Conservation (phyloP, 2,329 filamentous ascomycete genomes). For the Alternaria ventricosa region DNA sequence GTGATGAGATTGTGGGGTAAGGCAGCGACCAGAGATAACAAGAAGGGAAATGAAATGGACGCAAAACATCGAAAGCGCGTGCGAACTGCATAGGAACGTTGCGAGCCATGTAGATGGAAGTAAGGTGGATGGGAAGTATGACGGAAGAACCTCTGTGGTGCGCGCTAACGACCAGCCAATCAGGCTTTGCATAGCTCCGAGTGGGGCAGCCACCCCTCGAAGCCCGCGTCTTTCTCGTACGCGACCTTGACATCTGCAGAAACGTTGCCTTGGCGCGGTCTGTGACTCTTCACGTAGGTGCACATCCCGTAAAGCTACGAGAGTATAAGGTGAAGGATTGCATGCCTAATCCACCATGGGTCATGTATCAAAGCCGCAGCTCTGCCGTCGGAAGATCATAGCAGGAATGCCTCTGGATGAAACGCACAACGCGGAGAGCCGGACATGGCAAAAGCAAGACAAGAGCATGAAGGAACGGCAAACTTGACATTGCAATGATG, state of each 20-base stretch:
- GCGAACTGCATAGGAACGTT: neutral
- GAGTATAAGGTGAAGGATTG: too few species aligned
- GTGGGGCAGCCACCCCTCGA: neutral
- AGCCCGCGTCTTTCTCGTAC: neutral
- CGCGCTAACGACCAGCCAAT: neutral
- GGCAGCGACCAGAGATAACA: too few species aligned
- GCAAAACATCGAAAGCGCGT: too few species aligned
- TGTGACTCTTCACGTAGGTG: too few species aligned
- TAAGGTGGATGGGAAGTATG: neutral
- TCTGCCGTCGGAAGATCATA: too few species aligned
- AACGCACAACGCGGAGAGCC: neutral
- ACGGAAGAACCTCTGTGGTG: neutral
- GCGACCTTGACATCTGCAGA: neutral
- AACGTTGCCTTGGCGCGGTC: too few species aligned
- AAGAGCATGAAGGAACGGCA: neutral
- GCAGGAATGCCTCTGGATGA: neutral
- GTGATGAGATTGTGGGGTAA: accelerated
- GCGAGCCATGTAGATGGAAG: neutral
- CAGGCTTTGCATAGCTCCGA: neutral
- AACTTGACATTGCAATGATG: neutral
- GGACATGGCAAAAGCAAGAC: neutral
- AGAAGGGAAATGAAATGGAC: too few species aligned
- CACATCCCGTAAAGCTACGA: too few species aligned
- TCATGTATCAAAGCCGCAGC: too few species aligned
- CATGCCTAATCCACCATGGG: too few species aligned